Base-by-base conservation (phyloP, 768 basidiomycete species). In the Hericium erinaceus region DNA sequence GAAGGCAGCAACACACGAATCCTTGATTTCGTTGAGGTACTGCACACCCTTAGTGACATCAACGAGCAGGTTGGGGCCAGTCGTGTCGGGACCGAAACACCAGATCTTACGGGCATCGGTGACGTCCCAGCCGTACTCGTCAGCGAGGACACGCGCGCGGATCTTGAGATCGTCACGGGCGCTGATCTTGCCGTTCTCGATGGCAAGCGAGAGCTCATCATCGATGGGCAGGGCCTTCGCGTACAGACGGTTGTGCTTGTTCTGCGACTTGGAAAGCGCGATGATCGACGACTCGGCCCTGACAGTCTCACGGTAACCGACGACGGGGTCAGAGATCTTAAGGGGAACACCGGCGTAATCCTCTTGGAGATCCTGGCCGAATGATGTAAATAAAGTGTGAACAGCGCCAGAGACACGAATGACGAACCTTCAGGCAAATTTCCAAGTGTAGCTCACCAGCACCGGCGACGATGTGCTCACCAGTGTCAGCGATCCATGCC, bases 1-100 rank as follows among this genome's bases (percentile, higher is more conserved):
- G 87, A 98, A 92, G 50, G 93, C 95, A 65, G 97, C 95, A 72
- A 99, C 83, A 72, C 94, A 97, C 64, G 97, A 98, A 73, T 99
- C 97, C 81, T 99, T 98, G 81, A 99, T 99, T 84, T 99, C 97
- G 72, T 93, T 95, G 62, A 99, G 78, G 78, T 97, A 98, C 70
- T 99, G 97, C 58, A 97, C 93, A 78, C 93, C 97, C 83, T 98
- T 99, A 67, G 97, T 98, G 65, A 89, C 91, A 75, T 99, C 97
- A 67, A 97, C 92, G 73, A 99, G 75, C 74, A 99, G 73, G 77
- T 99, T 99, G 57, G 97, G 85, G 48, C 97, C 97, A 64, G 91
- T 93, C 54, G 92, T 97, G 64, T 99, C 97, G 61, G 97, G 97
- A 66, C 95, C 97, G 81, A 99, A 99, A 75, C 91, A 92, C 97